Conservation (phyloP, 768 basidiomycete species). For the Postia placenta region DNA sequence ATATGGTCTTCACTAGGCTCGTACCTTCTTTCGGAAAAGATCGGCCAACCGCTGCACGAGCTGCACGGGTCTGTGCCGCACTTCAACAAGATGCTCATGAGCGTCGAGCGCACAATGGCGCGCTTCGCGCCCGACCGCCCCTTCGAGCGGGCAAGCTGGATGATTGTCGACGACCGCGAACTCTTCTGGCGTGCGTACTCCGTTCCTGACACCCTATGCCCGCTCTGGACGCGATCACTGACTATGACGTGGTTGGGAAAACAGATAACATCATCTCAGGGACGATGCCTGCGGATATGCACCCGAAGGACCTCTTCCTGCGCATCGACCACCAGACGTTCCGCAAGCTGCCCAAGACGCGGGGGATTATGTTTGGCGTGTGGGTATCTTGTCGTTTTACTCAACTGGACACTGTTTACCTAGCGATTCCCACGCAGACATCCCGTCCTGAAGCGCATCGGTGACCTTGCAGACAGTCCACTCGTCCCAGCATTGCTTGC, state of each 20-base stretch:
- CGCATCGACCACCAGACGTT: slow-evolving; percentile 32
- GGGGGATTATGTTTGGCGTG: slow-evolving; percentile 30
- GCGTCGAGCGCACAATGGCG: slow-evolving; percentile 31
- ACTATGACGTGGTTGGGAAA: too few relatives aligned
- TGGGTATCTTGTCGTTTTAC: slow-evolving; percentile 6
- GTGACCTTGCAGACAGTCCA: slow-evolving; percentile 27
- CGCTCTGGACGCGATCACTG: not conserved
- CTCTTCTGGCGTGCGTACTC: slow-evolving; percentile 21
- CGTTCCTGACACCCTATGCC: not conserved
- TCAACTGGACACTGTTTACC: not conserved
- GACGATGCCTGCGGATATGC: slow-evolving; percentile 11
- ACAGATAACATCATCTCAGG: too few relatives aligned
- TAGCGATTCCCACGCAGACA: slow-evolving; percentile 15
- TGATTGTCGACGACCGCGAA: slow-evolving; percentile 27
- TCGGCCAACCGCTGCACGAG: slow-evolving; percentile 23
- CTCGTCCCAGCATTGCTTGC: slow-evolving; percentile 27
- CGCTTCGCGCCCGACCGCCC: slow-evolving; percentile 27
- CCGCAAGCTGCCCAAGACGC: slow-evolving; percentile 28
- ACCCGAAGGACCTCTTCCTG: slow-evolving; percentile 26
- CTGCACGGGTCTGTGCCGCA: slow-evolving; percentile 26
- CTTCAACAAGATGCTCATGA: slow-evolving; percentile 29
- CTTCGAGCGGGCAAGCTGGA: slow-evolving; percentile 31
- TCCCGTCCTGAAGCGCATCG: slow-evolving; percentile 25
- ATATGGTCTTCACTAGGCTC: slow-evolving; percentile 23
- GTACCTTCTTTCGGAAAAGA: slow-evolving; percentile 28